Evolutionary conservation across 257 asterid species (phyloP), one percentile per base, ranked within the genome.

Genomic region (Eustoma russellianum): DNA sequence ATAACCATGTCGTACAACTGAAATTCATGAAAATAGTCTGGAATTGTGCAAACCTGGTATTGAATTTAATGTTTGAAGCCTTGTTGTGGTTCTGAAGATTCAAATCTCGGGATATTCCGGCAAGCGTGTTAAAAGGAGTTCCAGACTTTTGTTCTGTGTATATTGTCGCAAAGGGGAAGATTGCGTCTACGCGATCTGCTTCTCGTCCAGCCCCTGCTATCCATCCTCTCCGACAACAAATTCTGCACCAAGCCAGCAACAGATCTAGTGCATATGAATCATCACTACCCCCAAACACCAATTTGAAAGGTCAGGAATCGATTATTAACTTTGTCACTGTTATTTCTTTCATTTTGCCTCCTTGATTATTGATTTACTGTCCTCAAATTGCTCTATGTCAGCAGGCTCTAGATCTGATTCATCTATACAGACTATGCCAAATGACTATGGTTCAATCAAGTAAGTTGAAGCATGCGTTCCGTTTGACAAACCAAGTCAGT

Each of bases 111-210:
- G 98, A 91, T 68, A 77, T 82, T 57, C 89, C 98, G 19, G 86
- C 87, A 57, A 72, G 57, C 53, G 77, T 87, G 62, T 44, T 79
- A 43, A 91, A 84, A 74, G 85, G 80, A 11, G 80, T 74, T 41
- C 96, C 97, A 0, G 96, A 90, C 65, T 90, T 77, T 70, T 91
- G 98, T 71, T 73, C 89, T 1, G 79, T 79, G 55, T 87, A 76
- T 67, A 66, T 82, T 51, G 84, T 91, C 70, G 69, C 86, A 63
- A 91, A 84, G 77, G 96, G 95, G 50, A 91, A 91, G 83, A 80
- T 87, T 53, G 66, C 82, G 5, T 72, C 95, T 10, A 80, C 95
- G 5, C 71, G 79, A 55, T 62, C 94, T 41, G 89, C 98, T 11
- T 56, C 83, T 2, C 89, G 95, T 17, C 86, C 83, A 0, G 67